Conservation (phyloP, 768 basidiomycete genomes). For the Saitozyma sp. region DNA sequence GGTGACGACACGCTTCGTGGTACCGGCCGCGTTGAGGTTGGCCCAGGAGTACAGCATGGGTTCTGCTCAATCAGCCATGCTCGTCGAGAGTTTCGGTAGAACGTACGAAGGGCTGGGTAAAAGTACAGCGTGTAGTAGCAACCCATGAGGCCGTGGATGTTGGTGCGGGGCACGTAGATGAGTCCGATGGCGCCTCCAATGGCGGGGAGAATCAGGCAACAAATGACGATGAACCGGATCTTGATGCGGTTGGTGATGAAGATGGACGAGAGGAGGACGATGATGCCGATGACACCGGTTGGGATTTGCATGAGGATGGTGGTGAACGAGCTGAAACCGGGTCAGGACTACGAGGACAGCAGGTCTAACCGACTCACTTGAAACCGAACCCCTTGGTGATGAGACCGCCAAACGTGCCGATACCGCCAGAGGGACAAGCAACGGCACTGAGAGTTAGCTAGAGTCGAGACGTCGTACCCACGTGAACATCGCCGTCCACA, state of each 20-base stretch:
- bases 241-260: constrained; percentile 42
- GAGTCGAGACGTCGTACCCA: constrained; percentile 9
- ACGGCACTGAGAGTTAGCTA: constrained; percentile 9
- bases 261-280: constrained; percentile 25
- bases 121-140: constrained; percentile 28
- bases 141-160: constrained; percentile 19
- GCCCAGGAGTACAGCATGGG: constrained; percentile 23
- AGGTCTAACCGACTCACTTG: constrained; percentile 6
- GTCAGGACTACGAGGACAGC: constrained; percentile 23
- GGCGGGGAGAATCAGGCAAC: no score
- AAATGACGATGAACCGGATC: constrained; percentile 27
- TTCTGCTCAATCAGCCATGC: constrained; percentile 4
- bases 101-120: constrained; percentile 23
- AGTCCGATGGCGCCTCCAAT: constrained; percentile 28
- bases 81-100: constrained; percentile 1
- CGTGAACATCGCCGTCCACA: constrained; percentile 39
- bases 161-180: constrained; percentile 24
- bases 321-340: constrained; percentile 48
- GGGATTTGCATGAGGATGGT: constrained; percentile 27
- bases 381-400: constrained; percentile 36
- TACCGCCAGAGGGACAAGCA: constrained; percentile 36
- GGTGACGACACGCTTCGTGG: constrained; percentile 25
- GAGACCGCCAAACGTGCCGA: constrained; percentile 39
- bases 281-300: constrained; percentile 36
- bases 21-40: constrained; percentile 27